Percentiles rank a stretch among this genome's conserved stretches.
These are phyloP conservation scores for Psilocybe tampanensis DNA, from an alignment of 768 basidiomycete genomes.

Conservation along the genomic window DNA sequence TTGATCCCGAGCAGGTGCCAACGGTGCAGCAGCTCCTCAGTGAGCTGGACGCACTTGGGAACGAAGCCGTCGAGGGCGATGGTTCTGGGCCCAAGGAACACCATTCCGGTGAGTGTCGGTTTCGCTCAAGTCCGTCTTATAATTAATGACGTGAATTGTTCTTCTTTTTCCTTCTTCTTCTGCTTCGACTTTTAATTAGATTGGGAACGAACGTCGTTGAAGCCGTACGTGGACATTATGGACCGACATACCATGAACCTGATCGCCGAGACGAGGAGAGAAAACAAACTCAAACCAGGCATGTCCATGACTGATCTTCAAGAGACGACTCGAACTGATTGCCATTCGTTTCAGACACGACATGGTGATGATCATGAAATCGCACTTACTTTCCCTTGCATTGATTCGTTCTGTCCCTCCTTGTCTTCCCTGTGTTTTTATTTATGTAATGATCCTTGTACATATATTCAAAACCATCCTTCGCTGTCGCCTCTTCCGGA, in stretches of 20 bases:
- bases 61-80: constrained; percentile 28
- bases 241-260: constrained; percentile 67
- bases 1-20: constrained; percentile 85
- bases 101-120: constrained; percentile 45
- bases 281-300: constrained; percentile 44
- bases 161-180: no score
- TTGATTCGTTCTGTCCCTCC: not conserved
- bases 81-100: constrained; percentile 35
- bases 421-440: no score
- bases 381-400: not conserved
- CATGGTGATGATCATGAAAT: constrained; percentile 15
- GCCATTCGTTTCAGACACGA: constrained; percentile 14
- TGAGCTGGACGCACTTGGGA: constrained; percentile 63
- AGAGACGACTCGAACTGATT: not conserved
- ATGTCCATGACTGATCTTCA: not conserved
- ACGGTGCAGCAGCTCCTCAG: constrained; percentile 82
- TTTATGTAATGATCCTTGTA: no score
- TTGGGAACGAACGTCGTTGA: constrained; percentile 87
- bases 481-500: no score
- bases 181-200: constrained; percentile 45
- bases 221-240: constrained; percentile 87
- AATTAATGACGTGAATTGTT: not conserved
- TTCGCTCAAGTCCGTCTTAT: not conserved
- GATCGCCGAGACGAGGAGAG: constrained; percentile 57
- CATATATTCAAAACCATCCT: no score